phyloP scores from a whole-genome alignment of 306 rosid genomes.

The Vigna hirtella region DNA sequence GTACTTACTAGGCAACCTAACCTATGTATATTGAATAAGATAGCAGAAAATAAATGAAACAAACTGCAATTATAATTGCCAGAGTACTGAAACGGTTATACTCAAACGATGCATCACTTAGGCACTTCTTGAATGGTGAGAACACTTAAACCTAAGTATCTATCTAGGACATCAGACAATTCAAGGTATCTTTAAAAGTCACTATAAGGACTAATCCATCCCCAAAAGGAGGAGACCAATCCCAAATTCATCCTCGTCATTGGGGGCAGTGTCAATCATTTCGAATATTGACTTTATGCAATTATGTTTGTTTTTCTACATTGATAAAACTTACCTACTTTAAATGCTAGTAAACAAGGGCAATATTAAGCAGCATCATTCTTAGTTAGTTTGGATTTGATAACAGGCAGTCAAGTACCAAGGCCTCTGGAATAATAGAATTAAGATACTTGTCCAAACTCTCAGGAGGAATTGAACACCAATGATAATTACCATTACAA shows the following conservation, averaged over 20 bases:
- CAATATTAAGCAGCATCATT: not conserved
- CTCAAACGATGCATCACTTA: not conserved
- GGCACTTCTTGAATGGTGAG: not conserved
- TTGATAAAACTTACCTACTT: not conserved
- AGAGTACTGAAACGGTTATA: constrained; percentile 3
- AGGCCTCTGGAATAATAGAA: not conserved
- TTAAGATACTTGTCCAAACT: not conserved
- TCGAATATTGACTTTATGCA: constrained; percentile 2
- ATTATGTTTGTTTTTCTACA: not conserved
- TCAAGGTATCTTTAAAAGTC: not conserved
- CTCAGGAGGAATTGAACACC: constrained; percentile 9
- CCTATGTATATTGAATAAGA: not conserved
- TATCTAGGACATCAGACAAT: not conserved
- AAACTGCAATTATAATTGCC: not conserved
- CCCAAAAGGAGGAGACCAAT: not conserved
- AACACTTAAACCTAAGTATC: constrained; percentile 1
- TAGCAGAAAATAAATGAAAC: constrained; percentile 6
- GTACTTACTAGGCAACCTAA: not conserved
- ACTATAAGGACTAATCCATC: not conserved
- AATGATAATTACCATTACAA: not conserved
- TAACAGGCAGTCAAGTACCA: not conserved
- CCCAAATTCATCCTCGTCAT: not conserved
- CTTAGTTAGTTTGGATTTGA: not conserved
- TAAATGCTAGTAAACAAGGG: not conserved
- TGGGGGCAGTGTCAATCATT: not conserved